Percentiles rank a stretch among this genome's conserved stretches.
Conservation (phyloP, 2,329 filamentous ascomycete genomes). For the Periconia macrospinosa region DNA sequence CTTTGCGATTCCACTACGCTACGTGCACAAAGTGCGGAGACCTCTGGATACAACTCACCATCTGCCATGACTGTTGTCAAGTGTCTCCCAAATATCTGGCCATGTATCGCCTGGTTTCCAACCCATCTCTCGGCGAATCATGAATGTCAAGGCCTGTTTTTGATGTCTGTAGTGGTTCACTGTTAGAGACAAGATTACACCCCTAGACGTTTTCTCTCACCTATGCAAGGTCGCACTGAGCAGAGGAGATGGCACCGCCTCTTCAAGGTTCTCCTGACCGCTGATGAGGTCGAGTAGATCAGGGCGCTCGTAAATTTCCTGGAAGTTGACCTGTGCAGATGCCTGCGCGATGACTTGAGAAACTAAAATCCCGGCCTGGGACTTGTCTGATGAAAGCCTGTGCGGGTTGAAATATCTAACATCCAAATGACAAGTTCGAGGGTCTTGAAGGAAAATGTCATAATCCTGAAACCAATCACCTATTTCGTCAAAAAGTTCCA, state of each 20-base stretch:
- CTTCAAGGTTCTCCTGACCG: slow-evolving; percentile 6
- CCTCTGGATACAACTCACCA: background rate
- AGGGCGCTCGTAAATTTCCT: slow-evolving; percentile 4
- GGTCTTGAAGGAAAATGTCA: slow-evolving; percentile 18
- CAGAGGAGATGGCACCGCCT: slow-evolving; percentile 1
- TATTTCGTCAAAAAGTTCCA: slow-evolving; percentile 20
- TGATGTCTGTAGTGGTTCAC: slow-evolving; percentile 6
- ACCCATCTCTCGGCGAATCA: slow-evolving; percentile 11
- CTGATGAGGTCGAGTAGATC: slow-evolving; percentile 8
- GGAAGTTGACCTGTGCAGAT: slow-evolving; percentile 3
- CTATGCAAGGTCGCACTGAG: slow-evolving; percentile 4
- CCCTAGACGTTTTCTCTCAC: background rate
- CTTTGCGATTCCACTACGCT: background rate
- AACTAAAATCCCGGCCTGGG: slow-evolving; percentile 6
- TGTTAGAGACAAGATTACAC: background rate
- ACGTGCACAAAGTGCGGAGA: background rate
- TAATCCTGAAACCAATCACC: slow-evolving; percentile 26
- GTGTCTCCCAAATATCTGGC: slow-evolving; percentile 10
- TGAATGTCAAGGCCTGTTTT: slow-evolving; percentile 15
- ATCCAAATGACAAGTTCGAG: slow-evolving; percentile 9
- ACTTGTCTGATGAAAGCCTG: slow-evolving; percentile 5
- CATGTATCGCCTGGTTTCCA: slow-evolving; percentile 4
- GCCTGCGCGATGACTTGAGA: slow-evolving; percentile 18
- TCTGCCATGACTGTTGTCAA: slow-evolving; percentile 1
- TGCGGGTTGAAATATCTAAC: slow-evolving; percentile 16